phyloP scores from a whole-genome alignment of 331 rosid genomes.

The Malus hybrid region DNA sequence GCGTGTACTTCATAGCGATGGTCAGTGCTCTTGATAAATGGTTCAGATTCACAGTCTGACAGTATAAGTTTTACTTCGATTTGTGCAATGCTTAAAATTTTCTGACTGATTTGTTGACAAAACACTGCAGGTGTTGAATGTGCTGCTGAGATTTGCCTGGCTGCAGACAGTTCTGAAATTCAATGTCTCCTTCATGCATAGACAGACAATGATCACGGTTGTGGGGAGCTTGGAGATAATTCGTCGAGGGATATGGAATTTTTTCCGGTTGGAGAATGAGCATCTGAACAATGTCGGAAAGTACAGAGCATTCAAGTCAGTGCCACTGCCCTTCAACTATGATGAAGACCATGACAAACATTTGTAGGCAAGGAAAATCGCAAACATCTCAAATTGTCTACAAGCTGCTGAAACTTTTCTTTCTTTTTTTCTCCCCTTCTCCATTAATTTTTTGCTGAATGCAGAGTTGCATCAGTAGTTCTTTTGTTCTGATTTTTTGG shows the following conservation, averaged over 20 bases:
- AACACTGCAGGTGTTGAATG: slow-evolving; percentile 47
- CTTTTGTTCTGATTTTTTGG: background rate
- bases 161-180: slow-evolving; percentile 47
- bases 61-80: background rate
- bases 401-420: background rate
- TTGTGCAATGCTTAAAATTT: background rate
- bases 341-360: slow-evolving; percentile 50
- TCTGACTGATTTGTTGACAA: background rate
- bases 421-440: background rate
- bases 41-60: background rate
- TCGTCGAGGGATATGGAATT: slow-evolving; percentile 65
- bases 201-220: slow-evolving; percentile 30
- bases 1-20: slow-evolving; percentile 55
- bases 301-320: slow-evolving; percentile 56
- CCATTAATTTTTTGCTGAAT: background rate
- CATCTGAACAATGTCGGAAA: slow-evolving; percentile 70
- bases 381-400: background rate
- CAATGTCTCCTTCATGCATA: slow-evolving; percentile 32
- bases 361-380: slow-evolving; percentile 6
- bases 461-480: background rate
- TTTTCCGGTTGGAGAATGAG: slow-evolving; percentile 76
- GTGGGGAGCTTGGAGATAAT: slow-evolving; percentile 61
- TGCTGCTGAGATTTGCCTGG: slow-evolving; percentile 71
- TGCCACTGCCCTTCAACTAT: slow-evolving; percentile 58
- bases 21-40: slow-evolving; percentile 20